Percentiles rank a stretch among this genome's conserved stretches.
Evolutionary conservation across 2,329 filamentous ascomycete species (phyloP).

Genomic region (Alternaria hordeiaustralica): DNA sequence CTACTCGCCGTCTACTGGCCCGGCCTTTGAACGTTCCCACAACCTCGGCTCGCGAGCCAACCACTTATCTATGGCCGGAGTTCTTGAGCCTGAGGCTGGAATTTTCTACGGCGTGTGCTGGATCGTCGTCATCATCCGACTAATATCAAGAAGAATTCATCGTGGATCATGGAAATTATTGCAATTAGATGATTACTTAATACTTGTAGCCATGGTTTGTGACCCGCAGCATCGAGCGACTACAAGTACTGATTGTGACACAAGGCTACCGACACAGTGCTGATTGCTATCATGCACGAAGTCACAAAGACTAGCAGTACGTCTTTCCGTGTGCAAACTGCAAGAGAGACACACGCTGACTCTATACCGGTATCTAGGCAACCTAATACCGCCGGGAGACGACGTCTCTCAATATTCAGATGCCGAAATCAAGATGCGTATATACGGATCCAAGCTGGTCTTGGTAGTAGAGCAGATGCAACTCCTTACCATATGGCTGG

Average conservation of each 20-base stretch:
- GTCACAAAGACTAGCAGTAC: slow-evolving; percentile 38
- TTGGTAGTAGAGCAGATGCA: slow-evolving; percentile 62
- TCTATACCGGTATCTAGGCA: slow-evolving; percentile 11
- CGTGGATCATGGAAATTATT: slow-evolving; percentile 41
- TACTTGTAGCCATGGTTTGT: slow-evolving; percentile 44
- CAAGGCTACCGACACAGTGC: slow-evolving; percentile 42
- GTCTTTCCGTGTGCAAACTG: background rate
- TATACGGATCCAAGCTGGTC: slow-evolving; percentile 63
- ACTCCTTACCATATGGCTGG: slow-evolving; percentile 58
- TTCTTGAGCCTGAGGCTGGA: slow-evolving; percentile 42
- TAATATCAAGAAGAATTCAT: slow-evolving; percentile 40
- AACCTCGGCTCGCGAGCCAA: slow-evolving; percentile 10
- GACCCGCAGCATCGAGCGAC: background rate
- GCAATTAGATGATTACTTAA: slow-evolving; percentile 46
- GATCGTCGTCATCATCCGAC: slow-evolving; percentile 39
- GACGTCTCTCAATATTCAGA: slow-evolving; percentile 41
- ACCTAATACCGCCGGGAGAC: slow-evolving; percentile 44
- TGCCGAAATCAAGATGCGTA: slow-evolving; percentile 50
- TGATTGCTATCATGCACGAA: slow-evolving; percentile 43
- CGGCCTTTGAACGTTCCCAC: slow-evolving; percentile 2
- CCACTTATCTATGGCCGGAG: slow-evolving; percentile 26
- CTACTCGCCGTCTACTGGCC: background rate
- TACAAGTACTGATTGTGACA: slow-evolving; percentile 7
- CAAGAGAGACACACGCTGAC: background rate
- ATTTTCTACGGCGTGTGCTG: slow-evolving; percentile 45